Conservation (phyloP, 106 monocot genomes). For the Amphibolis antarctica region DNA sequence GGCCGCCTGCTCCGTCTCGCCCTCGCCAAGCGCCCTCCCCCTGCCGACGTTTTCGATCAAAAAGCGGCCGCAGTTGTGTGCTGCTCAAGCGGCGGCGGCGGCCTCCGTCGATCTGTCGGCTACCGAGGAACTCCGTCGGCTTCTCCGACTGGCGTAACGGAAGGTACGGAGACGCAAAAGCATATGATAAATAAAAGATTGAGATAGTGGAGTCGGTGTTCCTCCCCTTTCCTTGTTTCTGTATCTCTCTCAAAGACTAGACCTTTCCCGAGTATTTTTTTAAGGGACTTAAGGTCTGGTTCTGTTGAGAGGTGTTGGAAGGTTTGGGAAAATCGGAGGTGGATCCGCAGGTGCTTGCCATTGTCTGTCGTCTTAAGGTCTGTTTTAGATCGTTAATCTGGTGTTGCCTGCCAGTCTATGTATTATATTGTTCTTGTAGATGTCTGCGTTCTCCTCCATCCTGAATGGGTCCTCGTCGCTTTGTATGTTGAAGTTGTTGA, state of each 20-base stretch:
- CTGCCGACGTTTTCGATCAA: constrained; percentile 1
- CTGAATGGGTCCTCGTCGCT: no score
- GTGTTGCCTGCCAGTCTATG: neutral
- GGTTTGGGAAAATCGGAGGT: neutral
- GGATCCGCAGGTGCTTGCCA: neutral
- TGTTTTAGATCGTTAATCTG: neutral
- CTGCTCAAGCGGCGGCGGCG: neutral
- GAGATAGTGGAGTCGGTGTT: neutral
- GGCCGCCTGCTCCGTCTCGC: constrained; percentile 3
- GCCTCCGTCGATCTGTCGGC: constrained; percentile 4
- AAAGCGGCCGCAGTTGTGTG: neutral
- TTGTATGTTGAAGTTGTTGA: no score
- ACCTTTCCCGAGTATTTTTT: constrained; percentile 6
- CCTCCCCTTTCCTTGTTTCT: neutral
- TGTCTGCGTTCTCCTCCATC: no score
- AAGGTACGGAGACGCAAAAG: neutral
- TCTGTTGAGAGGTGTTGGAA: neutral
- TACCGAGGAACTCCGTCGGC: constrained; percentile 3
- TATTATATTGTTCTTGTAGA: no score
- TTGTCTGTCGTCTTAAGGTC: neutral
- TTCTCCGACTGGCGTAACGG: constrained; percentile 1
- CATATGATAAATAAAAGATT: neutral
- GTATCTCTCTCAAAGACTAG: neutral
- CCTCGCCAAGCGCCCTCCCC: constrained; percentile 5
- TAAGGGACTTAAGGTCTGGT: neutral